These are phyloP conservation scores for Cetraspora pellucida DNA, from an alignment of 192 early-diverging fungal species.

Conservation along the genomic window DNA sequence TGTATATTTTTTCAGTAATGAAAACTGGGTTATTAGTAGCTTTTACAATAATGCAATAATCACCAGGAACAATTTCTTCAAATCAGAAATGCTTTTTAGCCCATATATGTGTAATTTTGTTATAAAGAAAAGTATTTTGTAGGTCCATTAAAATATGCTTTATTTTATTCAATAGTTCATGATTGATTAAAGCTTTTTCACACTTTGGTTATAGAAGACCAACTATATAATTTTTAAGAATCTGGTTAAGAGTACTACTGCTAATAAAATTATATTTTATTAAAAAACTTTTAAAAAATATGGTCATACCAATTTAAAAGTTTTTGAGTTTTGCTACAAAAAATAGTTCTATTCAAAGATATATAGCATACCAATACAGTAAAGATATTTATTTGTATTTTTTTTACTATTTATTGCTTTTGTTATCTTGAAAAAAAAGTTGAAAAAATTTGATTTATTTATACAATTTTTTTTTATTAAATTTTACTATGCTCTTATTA, in stretches of 20 bases:
- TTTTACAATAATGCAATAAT: not conserved
- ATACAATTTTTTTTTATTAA: no score
- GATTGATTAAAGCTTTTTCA: conserved; percentile 22
- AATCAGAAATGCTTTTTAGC: not conserved
- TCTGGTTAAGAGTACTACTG: not conserved
- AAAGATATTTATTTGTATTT: no score
- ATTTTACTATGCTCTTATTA: no score
- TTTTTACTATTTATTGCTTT: no score
- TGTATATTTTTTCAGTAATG: conserved; percentile 9
- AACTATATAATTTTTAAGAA: not conserved
- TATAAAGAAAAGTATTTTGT: not conserved
- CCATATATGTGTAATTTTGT: not conserved
- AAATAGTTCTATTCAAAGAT: no score
- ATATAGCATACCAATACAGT: no score
- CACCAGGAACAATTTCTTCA: conserved; percentile 6
- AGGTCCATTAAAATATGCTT: not conserved
- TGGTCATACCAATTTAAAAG: no score
- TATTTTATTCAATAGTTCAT: conserved; percentile 11
- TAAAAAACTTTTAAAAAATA: no score
- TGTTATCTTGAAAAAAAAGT: no score
- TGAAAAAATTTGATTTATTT: no score
- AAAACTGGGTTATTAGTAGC: not conserved
- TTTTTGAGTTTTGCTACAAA: no score
- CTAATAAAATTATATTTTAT: conserved; percentile 7
- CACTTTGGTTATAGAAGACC: not conserved